Evolutionary conservation across 2,329 filamentous ascomycete species (phyloP).

Genomic region (Endocalyx cinctus): DNA sequence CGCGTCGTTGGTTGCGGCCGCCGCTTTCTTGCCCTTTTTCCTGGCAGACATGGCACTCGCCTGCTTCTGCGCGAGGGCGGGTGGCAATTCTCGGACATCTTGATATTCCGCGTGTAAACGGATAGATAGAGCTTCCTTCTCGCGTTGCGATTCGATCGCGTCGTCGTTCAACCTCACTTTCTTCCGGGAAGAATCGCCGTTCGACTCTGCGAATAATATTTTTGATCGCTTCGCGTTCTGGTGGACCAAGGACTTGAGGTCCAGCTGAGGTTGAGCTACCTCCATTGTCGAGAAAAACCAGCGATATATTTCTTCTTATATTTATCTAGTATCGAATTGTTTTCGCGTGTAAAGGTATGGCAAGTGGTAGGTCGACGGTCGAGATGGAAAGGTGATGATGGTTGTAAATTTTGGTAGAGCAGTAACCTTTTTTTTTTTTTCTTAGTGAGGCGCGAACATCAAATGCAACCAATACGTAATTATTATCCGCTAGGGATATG

Average conservation of each 20-base stretch:
- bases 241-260: slow-evolving; percentile 23
- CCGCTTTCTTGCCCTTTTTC: slow-evolving; percentile 22
- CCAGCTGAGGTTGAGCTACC: too few relatives aligned
- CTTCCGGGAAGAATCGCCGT: slow-evolving; percentile 21
- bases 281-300: too few relatives aligned
- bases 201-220: slow-evolving; percentile 19
- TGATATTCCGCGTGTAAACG: slow-evolving; percentile 29
- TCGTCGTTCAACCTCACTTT: slow-evolving; percentile 21
- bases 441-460: too few relatives aligned
- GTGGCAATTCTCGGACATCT: slow-evolving; percentile 23
- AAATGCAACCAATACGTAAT: too few relatives aligned
- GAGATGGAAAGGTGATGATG: background rate
- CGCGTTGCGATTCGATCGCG: slow-evolving; percentile 18
- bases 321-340: too few relatives aligned
- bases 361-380: too few relatives aligned
- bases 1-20: slow-evolving; percentile 16
- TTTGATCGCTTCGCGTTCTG: slow-evolving; percentile 27
- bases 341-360: too few relatives aligned
- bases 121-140: slow-evolving; percentile 25
- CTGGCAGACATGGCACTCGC: slow-evolving; percentile 24
- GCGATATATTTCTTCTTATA: too few relatives aligned
- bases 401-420: background rate
- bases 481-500: too few relatives aligned
- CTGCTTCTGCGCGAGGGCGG: slow-evolving; percentile 31
- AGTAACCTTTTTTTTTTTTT: too few relatives aligned